phyloP scores from a whole-genome alignment of 2,329 filamentous ascomycete species.

The Claviceps cyperi region DNA sequence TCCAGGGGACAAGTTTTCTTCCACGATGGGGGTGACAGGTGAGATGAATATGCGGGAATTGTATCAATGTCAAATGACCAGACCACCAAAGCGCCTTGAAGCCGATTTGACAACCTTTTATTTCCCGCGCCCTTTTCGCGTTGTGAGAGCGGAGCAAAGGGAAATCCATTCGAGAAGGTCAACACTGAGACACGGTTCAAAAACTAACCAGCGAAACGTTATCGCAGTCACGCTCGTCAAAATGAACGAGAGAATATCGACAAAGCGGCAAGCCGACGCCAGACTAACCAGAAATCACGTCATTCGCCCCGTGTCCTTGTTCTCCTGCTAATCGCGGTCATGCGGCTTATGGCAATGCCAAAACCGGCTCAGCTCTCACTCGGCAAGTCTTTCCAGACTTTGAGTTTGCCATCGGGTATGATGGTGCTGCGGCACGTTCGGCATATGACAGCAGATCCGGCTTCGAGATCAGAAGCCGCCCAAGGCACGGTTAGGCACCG shows the following conservation, averaged over 20 bases:
- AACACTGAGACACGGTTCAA: no score
- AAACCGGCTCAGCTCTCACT: conserved; percentile 95
- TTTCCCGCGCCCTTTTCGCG: conserved; percentile 17
- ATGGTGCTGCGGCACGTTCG: conserved; percentile 25
- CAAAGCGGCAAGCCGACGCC: no score
- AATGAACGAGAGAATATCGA: conserved; percentile 69
- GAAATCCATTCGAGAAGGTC: neutral
- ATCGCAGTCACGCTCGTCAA: conserved; percentile 52
- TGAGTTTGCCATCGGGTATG: conserved; percentile 25
- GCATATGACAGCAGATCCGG: conserved; percentile 27
- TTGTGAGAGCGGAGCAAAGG: neutral
- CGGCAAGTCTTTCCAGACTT: conserved; percentile 78
- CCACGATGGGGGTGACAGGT: no score
- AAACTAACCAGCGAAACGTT: conserved; percentile 23
- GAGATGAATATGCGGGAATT: no score
- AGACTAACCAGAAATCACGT: no score
- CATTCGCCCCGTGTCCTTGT: no score
- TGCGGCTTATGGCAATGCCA: conserved; percentile 98
- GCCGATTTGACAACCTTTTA: conserved; percentile 51
- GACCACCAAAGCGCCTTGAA: conserved; percentile 7
- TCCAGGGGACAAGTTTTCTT: no score
- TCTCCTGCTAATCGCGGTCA: conserved; percentile 31
- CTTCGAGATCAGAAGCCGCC: conserved; percentile 35
- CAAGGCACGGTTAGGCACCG: conserved; percentile 36
- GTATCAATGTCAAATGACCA: no score